Base-by-base conservation (phyloP, 192 early-diverging fungal species). In the Coemansia sp. region DNA sequence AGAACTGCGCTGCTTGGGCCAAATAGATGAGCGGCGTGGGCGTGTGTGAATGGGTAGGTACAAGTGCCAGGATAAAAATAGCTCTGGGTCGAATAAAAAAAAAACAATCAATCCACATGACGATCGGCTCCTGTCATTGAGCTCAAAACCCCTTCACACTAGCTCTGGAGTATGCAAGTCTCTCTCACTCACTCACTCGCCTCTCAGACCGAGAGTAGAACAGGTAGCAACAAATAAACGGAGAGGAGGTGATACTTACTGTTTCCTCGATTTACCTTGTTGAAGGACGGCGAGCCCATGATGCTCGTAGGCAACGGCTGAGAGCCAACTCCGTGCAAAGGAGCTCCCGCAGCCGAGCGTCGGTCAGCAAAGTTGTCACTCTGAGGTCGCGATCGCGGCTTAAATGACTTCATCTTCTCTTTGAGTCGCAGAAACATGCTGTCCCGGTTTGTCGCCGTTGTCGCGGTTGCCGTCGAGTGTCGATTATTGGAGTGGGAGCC, bases 381-480 rank as follows among this genome's bases (percentile, higher is more conserved):
- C 49, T 77, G 80, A 11, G 80, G 80, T 2, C 80, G 36, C 53
- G 80, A 82, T 73, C 75, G 68, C 16, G 74, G 74, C 62, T 81
- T 81, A 40, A 82, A 65, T 24, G 60, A 66, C 69, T 71, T 76
- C 72, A 82, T 82, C 75, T 82, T 82, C 43, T 82, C 80, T 55
- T 82, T 82, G 33, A 82, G 64, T 15, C 80, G 80, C 47, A 76
- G 69, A 63, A 82, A 82, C 80, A 82, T 77, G 69, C 80, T 82
- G 69, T 82, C 80, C 62, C 80, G 80, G 74, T 65, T 82, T 29
- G 29, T 66, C 52, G 61, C 58, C 1, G 66, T 60, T 18, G 68
- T 64, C 3, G 63, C 55, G 34, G 44, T 66, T 8, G 75, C 74
- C 15, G 80, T 72, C 27, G 80, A 82, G 62, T 71, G 62, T n/a